Conservation (phyloP, 148 eudicot species). For the Rhododendron williamsianum region DNA sequence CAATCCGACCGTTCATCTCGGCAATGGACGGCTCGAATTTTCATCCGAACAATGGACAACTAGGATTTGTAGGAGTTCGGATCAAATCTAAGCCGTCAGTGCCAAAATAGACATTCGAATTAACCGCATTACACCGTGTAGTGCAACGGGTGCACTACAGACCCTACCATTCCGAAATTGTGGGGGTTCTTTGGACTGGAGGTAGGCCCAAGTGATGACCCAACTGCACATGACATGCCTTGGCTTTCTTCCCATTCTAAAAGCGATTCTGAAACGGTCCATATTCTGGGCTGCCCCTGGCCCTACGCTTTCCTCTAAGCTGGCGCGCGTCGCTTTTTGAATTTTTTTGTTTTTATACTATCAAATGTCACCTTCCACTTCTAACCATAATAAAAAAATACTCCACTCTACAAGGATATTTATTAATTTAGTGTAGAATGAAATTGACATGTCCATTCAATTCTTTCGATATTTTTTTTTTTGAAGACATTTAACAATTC, state of each 20-base stretch:
- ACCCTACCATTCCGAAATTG: too few relatives aligned
- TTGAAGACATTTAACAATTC: neutral
- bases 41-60: too few relatives aligned
- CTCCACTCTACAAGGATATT: too few relatives aligned
- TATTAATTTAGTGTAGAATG: too few relatives aligned
- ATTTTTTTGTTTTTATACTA: too few relatives aligned
- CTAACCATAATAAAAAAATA: neutral
- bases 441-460: neutral
- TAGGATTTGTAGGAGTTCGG: too few relatives aligned
- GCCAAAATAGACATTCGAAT: accelerated
- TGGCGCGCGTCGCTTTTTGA: neutral
- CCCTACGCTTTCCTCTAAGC: neutral
- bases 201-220: neutral
- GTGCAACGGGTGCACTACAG: accelerated
- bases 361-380: neutral
- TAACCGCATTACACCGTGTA: too few relatives aligned
- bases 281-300: neutral
- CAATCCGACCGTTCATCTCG: accelerated
- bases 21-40: too few relatives aligned
- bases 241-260: neutral
- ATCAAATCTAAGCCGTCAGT: too few relatives aligned
- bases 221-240: neutral
- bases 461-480: neutral
- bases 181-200: neutral
- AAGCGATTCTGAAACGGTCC: conserved; percentile 1